Evolutionary conservation across 1,139 yeast species (phyloP), one percentile per base, ranked within the genome.

Genomic region (Geotrichum klebahnii): DNA sequence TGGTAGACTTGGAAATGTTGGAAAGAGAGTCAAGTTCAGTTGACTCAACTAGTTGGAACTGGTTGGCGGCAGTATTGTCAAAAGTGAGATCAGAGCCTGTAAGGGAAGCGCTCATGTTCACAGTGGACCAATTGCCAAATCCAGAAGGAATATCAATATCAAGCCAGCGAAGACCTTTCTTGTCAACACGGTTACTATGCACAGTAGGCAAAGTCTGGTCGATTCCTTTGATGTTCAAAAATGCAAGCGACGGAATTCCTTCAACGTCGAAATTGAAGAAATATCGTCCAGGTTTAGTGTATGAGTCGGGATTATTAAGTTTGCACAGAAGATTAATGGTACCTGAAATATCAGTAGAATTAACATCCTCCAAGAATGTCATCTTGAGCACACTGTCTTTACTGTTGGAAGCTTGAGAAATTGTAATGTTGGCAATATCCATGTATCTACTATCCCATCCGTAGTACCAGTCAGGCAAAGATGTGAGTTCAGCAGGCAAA

Each of bases 261-360:
- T 34, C 32, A 24, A 19, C 29, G 19, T 38, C 12, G 37, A 47
- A 48, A 22, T 48, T 48, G 39, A 42, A 48, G 28, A 48, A 48
- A 5, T 36, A 24, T n/a, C 47, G 16, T 5, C 47, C 51, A 12
- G 39, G 38, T 5, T 8, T n/a, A 10, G 36, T 34, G 8, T 10
- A 12, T 5, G n/a, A n/a, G n/a, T 36, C 29, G 6, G 51, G 51
- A 16, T 42, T 17, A 17, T 48, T 48, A 8, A 48, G 26, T n/a
- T 28, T 22, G 16, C 39, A 31, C 23, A 31, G 42, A 1, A 48
- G 3, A 10, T 35, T 44, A n/a, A 43, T 24, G 14, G 16, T 28
- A 9, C 44, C 47, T 32, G 19, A 10, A 2, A 35, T 44, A 19
- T 32, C 37, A 3, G 36, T 24, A 5, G 42, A 37, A 20, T 31